Percentiles rank a stretch among this genome's conserved stretches.
phyloP scores from a whole-genome alignment of 805 yeast species.

The Saturnispora serradocipensis region DNA sequence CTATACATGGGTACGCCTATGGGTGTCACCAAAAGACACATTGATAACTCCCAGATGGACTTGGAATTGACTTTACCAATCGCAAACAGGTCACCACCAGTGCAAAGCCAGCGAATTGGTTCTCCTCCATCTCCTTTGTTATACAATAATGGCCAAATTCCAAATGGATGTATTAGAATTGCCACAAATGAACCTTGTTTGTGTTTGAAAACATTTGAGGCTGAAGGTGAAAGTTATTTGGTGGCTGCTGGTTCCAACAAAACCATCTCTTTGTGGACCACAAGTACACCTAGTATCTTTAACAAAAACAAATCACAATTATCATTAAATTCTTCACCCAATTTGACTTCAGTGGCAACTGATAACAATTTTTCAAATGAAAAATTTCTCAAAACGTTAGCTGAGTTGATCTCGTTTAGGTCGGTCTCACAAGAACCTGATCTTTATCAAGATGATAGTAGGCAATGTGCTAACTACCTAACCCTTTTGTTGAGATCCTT shows the following conservation, averaged over 20 bases:
- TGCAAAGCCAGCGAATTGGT: neutral
- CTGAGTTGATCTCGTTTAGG: slow-evolving; percentile 53
- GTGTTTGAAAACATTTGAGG: slow-evolving; percentile 42
- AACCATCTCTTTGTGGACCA: slow-evolving; percentile 65
- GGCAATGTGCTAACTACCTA: slow-evolving; percentile 77
- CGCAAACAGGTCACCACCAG: neutral
- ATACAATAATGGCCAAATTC: neutral
- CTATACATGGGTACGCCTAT: slow-evolving; percentile 50
- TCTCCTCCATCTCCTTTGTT: neutral
- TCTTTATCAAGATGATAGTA: slow-evolving; percentile 63
- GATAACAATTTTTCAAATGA: slow-evolving; percentile 28
- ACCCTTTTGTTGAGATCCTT: slow-evolving; percentile 50
- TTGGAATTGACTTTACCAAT: neutral
- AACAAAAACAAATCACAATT: neutral
- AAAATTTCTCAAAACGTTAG: slow-evolving; percentile 52
- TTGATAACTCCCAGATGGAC: slow-evolving; percentile 1
- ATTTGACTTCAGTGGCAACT: neutral
- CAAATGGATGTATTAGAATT: slow-evolving; percentile 21
- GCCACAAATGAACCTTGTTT: slow-evolving; percentile 31
- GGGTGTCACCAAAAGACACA: slow-evolving; percentile 14
- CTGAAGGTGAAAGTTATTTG: slow-evolving; percentile 35
- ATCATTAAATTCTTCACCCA: neutral
- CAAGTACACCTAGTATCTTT: slow-evolving; percentile 20
- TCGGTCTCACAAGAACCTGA: slow-evolving; percentile 73
- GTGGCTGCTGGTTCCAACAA: slow-evolving; percentile 66